These are phyloP conservation scores for Penicillium hordei DNA, from an alignment of 2,329 filamentous ascomycete species.

Conservation along the genomic window DNA sequence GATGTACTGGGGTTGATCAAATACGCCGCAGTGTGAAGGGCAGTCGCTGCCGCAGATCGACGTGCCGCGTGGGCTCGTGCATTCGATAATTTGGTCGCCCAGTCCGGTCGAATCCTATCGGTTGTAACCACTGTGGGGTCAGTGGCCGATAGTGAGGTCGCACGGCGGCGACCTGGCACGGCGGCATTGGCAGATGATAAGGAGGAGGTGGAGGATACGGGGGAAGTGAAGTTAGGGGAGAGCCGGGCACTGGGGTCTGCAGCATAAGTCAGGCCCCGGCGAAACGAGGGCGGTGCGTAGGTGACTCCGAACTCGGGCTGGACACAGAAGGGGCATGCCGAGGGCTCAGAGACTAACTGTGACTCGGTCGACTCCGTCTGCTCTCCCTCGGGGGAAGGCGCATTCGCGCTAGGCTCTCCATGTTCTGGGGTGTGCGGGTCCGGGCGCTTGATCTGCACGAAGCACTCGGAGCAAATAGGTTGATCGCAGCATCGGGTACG, in stretches of 20 bases:
- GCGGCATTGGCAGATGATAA: conserved; percentile 59
- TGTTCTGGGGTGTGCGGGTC: conserved; percentile 90
- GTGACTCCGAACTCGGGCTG: conserved; percentile 96
- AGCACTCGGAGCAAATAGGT: conserved; percentile 95
- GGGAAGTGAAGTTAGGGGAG: conserved; percentile 59
- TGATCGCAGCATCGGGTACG: conserved; percentile 94
- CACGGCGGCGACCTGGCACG: conserved; percentile 53
- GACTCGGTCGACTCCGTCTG: conserved; percentile 49
- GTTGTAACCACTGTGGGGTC: conserved; percentile 88
- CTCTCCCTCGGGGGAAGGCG: conserved; percentile 34
- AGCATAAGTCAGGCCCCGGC: conserved; percentile 74
- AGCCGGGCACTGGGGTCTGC: conserved; percentile 52
- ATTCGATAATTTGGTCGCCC: conserved; percentile 83
- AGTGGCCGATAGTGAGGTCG: conserved; percentile 73
- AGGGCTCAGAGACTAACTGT: conserved; percentile 83
- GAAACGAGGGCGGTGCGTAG: conserved; percentile 85
- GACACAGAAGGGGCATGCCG: conserved; percentile 91
- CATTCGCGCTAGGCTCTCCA: conserved; percentile 48
- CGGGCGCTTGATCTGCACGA: conserved; percentile 94
- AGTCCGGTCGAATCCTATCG: conserved; percentile 88
- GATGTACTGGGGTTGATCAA: conserved; percentile 64
- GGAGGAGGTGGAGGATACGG: conserved; percentile 85
- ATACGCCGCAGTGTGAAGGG: conserved; percentile 91
- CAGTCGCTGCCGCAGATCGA: conserved; percentile 87
- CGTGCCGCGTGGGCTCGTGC: conserved; percentile 82